Conservation (phyloP, 2,329 filamentous ascomycete genomes). For the Microthyrium microscopicum region DNA sequence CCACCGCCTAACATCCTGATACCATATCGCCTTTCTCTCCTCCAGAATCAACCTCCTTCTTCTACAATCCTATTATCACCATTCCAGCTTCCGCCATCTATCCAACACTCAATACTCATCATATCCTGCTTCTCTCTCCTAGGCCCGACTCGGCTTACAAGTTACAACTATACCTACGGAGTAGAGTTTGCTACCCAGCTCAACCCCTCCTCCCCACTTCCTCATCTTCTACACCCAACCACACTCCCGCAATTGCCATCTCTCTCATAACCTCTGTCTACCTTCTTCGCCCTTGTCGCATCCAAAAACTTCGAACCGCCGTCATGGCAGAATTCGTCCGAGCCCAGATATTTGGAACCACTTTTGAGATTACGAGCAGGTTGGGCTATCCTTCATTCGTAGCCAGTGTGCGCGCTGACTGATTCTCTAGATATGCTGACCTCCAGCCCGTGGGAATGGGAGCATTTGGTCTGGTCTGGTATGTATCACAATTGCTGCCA, state of each 20-base stretch:
- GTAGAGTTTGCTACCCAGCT: background rate
- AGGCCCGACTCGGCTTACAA: too few relatives aligned
- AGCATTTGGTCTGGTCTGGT: constrained; percentile 97
- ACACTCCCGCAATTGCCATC: background rate
- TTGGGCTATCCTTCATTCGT: constrained; percentile 24
- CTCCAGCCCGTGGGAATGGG: constrained; percentile 98
- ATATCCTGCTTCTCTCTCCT: too few relatives aligned
- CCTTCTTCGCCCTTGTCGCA: constrained; percentile 8
- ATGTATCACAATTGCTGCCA: constrained; percentile 14
- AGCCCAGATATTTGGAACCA: constrained; percentile 98
- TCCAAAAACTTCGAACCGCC: constrained; percentile 13
- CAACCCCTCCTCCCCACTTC: background rate
- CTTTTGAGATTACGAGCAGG: constrained; percentile 98
- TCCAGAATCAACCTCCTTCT: too few relatives aligned
- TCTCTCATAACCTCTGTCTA: background rate
- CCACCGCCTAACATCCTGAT: too few relatives aligned
- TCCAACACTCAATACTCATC: too few relatives aligned
- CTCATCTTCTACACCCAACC: constrained; percentile 1
- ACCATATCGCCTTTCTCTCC: too few relatives aligned
- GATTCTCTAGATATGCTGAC: constrained; percentile 65
- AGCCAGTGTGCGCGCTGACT: constrained; percentile 1
- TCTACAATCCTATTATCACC: too few relatives aligned
- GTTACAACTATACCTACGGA: too few relatives aligned
- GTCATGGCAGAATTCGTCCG: constrained; percentile 98
- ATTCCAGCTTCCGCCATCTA: too few relatives aligned